Conservation (phyloP, 352 stramenopile genomes). For the Phytophthora colocasiae region DNA sequence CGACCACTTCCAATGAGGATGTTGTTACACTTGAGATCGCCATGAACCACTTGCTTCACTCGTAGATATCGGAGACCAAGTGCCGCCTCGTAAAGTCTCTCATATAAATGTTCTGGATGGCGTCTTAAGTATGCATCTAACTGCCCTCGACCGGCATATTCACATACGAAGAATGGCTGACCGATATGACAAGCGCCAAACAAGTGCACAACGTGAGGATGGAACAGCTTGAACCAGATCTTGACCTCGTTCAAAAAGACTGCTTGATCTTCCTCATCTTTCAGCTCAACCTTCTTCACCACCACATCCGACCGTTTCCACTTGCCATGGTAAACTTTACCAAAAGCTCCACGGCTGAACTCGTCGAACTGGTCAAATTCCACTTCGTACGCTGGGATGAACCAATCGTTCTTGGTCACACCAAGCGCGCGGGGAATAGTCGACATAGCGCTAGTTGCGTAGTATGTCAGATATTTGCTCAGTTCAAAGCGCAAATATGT, state of each 20-base stretch:
- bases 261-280: background rate
- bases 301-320: constrained; percentile 25
- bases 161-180: constrained; percentile 29
- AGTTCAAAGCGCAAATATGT: constrained; percentile 17
- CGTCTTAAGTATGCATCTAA: constrained; percentile 19
- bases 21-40: constrained; percentile 37
- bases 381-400: constrained; percentile 34
- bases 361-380: constrained; percentile 18
- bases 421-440: background rate
- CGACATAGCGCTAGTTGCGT: background rate
- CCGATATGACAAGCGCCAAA: constrained; percentile 28
- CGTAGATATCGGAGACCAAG: constrained; percentile 29
- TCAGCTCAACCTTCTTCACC: constrained; percentile 26
- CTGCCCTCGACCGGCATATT: constrained; percentile 18
- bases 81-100: constrained; percentile 25
- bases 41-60: constrained; percentile 25
- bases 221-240: constrained; percentile 29
- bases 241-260: constrained; percentile 24
- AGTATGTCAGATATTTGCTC: constrained; percentile 7
- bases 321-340: constrained; percentile 18
- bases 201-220: constrained; percentile 30
- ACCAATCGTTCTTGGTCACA: constrained; percentile 18
- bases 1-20: constrained; percentile 17
- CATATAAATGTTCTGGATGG: constrained; percentile 7
- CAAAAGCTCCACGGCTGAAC: constrained; percentile 25